Base-by-base conservation (phyloP, 768 basidiomycete genomes). In the Lactarius evosmus region DNA sequence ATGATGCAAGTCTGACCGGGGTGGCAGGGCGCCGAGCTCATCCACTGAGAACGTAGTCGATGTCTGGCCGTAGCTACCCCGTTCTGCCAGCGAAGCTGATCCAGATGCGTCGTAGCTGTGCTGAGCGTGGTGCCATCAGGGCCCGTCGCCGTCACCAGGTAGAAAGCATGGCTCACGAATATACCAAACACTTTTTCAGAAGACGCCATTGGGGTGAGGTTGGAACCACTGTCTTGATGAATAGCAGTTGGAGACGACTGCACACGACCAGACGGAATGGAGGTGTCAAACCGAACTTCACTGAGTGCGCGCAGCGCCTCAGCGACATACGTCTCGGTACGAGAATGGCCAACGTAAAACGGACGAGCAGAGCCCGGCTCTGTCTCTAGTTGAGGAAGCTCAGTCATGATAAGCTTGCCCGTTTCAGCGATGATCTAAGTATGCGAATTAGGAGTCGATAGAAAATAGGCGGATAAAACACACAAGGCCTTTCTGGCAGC, bases 341-440 rank as follows among this genome's bases (percentile, higher is more conserved):
- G 85, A 52, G 80, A 74, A 58, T 88, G 89, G 1, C 85, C 85
- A 49, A 79, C 78, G 72, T 95, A 98, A 65, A 87, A 79, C 14
- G 83, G 79, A 19, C 94, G 82, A 2, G 88, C 82, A 36, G 89
- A 78, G 29, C 95, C 95, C 19, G 93, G 93, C 57, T 87, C 84
- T 0, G 92, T 93, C 22, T 77, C 74, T n/a, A 90, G 87, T 64
- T 91, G 84, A 1, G 92, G 85, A 16, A 97, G 88, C 79, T 89
- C 74, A 29, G 77, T 70, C 22, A 84, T 76, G 25, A 84, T 71
- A 25, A 81, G 78, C 68, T 82, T 84, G 4, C 85, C 85, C 58
- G 75, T 77, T 62, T 85, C 82, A 30, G 78, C 83, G n/a, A 77
- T 73, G 63, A 86, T 83, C 82, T 84, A 62, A 4, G 58, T 16